phyloP scores from a whole-genome alignment of 2,329 filamentous ascomycete genomes.

The Cordyceps fumosorosea region DNA sequence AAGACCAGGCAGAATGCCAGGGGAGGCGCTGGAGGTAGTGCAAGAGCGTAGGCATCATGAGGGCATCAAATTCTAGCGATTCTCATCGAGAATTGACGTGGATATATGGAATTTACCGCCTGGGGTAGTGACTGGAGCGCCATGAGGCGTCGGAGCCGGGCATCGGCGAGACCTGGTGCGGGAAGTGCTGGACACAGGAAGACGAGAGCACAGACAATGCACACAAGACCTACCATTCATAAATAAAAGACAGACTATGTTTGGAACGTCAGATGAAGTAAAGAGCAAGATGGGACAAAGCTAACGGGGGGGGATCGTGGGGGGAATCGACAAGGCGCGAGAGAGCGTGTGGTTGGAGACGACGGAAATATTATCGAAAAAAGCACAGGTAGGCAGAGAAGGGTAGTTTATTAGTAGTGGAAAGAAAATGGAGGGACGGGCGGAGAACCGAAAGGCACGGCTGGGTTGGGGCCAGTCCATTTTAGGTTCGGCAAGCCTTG shows the following conservation, averaged over 20 bases:
- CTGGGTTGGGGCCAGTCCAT: slow-evolving; percentile 20
- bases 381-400: slow-evolving; percentile 27
- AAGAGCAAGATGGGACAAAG: slow-evolving; percentile 5
- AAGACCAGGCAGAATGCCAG: not conserved
- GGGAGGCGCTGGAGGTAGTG: not conserved
- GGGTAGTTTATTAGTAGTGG: not conserved
- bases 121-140: not conserved
- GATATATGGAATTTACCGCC: not conserved
- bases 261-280: slow-evolving; percentile 22
- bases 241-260: slow-evolving; percentile 35
- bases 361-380: slow-evolving; percentile 26
- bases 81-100: slow-evolving; percentile 7
- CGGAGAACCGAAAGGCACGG: slow-evolving; percentile 23
- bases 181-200: slow-evolving; percentile 20
- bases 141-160: not conserved
- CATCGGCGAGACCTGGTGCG: slow-evolving; percentile 17
- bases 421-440: slow-evolving; percentile 29
- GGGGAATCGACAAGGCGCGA: slow-evolving; percentile 18
- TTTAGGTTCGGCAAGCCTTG: slow-evolving; percentile 14
- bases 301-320: slow-evolving; percentile 3
- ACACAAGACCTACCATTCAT: slow-evolving; percentile 44
- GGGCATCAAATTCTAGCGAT: not conserved
- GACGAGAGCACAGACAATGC: slow-evolving; percentile 17
- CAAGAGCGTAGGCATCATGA: not conserved
- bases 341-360: slow-evolving; percentile 27